phyloP scores from a whole-genome alignment of 2,329 filamentous ascomycete species.

The Parastagonospora nodorum region DNA sequence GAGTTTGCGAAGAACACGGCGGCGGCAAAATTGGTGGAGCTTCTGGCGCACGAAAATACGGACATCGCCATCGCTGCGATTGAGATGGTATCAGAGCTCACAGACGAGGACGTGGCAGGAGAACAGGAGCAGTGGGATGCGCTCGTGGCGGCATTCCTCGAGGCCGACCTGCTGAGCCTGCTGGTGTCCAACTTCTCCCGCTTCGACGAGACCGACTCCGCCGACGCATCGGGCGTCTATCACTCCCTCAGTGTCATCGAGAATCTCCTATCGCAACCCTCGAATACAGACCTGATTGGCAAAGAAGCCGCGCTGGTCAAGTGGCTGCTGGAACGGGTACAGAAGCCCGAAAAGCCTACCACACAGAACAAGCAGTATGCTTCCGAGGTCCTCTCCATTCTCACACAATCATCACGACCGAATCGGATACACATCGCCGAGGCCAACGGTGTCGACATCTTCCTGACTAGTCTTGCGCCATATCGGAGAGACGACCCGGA shows the following conservation, averaged over 20 bases:
- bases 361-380: slow-evolving; percentile 95
- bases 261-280: slow-evolving; percentile 75
- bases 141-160: slow-evolving; percentile 67
- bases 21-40: slow-evolving; percentile 72
- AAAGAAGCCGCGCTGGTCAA: slow-evolving; percentile 69
- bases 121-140: slow-evolving; percentile 79
- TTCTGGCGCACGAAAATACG: slow-evolving; percentile 93
- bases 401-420: slow-evolving; percentile 74
- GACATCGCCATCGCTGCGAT: slow-evolving; percentile 93
- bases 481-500: slow-evolving; percentile 87
- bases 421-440: slow-evolving; percentile 68
- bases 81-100: slow-evolving; percentile 87
- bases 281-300: slow-evolving; percentile 73
- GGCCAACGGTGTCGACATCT: slow-evolving; percentile 74
- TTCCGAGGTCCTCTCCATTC: slow-evolving; percentile 86
- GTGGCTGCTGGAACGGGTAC: slow-evolving; percentile 79
- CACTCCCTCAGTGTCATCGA: slow-evolving; percentile 82
- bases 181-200: slow-evolving; percentile 78
- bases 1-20: slow-evolving; percentile 80
- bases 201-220: slow-evolving; percentile 73
- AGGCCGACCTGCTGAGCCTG: slow-evolving; percentile 73
- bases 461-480: slow-evolving; percentile 81
- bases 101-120: slow-evolving; percentile 88
- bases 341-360: slow-evolving; percentile 69
- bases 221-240: slow-evolving; percentile 85